Conservation (phyloP, 2,329 filamentous ascomycete genomes). For the Arachnomyces sp. region DNA sequence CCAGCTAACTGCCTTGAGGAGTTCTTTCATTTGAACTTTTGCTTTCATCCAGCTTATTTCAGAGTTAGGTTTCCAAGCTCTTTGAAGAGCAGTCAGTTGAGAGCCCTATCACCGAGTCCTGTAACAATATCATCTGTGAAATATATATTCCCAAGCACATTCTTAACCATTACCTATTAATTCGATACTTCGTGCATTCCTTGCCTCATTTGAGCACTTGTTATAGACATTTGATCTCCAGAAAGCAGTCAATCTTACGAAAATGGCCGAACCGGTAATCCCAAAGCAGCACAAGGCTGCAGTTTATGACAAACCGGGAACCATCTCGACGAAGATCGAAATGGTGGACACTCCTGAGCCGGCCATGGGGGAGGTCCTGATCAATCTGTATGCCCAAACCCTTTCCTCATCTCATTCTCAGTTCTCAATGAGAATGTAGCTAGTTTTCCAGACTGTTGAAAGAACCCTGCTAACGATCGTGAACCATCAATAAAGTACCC, state of each 20-base stretch:
- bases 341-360: constrained; percentile 58
- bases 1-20: too few species aligned
- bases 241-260: background rate
- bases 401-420: background rate
- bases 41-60: too few species aligned
- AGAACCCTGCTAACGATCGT: too few species aligned
- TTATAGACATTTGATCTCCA: background rate
- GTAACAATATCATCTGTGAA: too few species aligned
- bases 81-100: too few species aligned
- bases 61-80: too few species aligned
- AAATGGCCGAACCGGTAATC: constrained; percentile 34
- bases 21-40: too few species aligned
- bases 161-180: too few species aligned
- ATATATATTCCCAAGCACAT: too few species aligned
- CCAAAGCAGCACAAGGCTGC: constrained; percentile 55
- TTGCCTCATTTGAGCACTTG: background rate
- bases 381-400: constrained; percentile 44
- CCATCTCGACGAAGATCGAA: constrained; percentile 55
- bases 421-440: background rate
- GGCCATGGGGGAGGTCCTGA: constrained; percentile 52
- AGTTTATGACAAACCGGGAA: constrained; percentile 58
- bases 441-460: constrained; percentile 6
- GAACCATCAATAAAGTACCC: constrained; percentile 35
- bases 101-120: too few species aligned
- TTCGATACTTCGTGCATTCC: too few species aligned